Evolutionary conservation across 495 filamentous ascomycete genomes (phyloP), one percentile per base, ranked within the genome.

Genomic region (Trichoderma reesei): DNA sequence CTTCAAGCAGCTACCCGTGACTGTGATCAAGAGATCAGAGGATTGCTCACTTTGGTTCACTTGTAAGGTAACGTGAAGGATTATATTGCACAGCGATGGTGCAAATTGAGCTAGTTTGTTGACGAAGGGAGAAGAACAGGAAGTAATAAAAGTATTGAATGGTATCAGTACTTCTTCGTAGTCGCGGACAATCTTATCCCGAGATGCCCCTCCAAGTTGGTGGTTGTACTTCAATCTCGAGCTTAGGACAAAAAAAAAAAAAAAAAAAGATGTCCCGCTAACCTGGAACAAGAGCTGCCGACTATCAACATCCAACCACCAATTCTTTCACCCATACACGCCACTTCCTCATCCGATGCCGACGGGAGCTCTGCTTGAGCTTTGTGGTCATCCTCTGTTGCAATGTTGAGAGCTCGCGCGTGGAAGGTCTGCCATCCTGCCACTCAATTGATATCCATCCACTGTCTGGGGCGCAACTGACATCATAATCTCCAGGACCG

Each of bases 351-450:
- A 33, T 31, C 51, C 51, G 10, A 56, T 56, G 51, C 34, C 31
- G 51, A 31, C 51, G 18, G 51, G 26, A 56, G 51, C 51, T 33
- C 34, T 56, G 20, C 51, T 8, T 56, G 51, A 56, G 51, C 51
- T 56, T 56, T 26, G 5, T 56, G 3, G 51, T 10, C 26, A 56
- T 56, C 26, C 51, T 18, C n/a, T 41, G 36, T 41, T 38, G 59
- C 59, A 26, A 61, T 61, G 59, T 61, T 61, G 36, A 61, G 59
- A 18, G 59, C 59, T 20, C 36, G 59, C 41, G 36, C 59, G 18
- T 61, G 59, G 59, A 61, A 61, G 59, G 59, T 61, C 5, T 34
- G 39, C 33, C 9, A 10, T 39, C 41, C 34, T 41, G 59, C 36
- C 33, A 0, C 26, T 26, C 31, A 31, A 56, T 34, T 34, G 31